Evolutionary conservation across 2,329 filamentous ascomycete species (phyloP).

Genomic region (Acrodontium crateriforme): DNA sequence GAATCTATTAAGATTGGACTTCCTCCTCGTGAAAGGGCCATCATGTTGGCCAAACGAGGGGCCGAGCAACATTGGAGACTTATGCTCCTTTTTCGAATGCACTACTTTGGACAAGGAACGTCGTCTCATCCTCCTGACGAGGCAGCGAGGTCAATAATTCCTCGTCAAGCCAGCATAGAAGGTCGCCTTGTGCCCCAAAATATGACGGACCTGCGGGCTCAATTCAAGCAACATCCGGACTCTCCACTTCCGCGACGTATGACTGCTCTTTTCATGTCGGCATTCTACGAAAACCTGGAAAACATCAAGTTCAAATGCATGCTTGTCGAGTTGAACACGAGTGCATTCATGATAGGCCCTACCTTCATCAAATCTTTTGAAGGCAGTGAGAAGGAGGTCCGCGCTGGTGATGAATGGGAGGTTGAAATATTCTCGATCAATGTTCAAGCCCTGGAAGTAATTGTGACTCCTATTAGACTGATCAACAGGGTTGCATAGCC

Average conservation of each 20-base stretch:
- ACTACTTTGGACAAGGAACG: constrained; percentile 39
- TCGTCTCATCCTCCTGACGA: constrained; percentile 27
- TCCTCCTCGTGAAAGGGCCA: constrained; percentile 31
- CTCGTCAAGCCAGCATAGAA: too few relatives aligned
- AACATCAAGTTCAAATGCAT: constrained; percentile 1
- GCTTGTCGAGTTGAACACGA: constrained; percentile 12
- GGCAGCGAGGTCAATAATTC: too few relatives aligned
- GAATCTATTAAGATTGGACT: constrained; percentile 35
- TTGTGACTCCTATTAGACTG: too few relatives aligned
- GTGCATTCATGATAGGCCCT: constrained; percentile 8
- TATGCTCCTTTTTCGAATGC: constrained; percentile 43
- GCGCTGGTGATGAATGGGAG: too few relatives aligned
- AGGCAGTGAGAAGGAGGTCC: too few relatives aligned
- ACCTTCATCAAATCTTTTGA: too few relatives aligned
- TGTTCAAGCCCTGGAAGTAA: too few relatives aligned
- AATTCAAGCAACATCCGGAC: constrained; percentile 9
- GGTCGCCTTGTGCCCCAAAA: constrained; percentile 13
- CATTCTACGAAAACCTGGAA: not conserved
- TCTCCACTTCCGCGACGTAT: not conserved
- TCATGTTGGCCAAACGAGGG: constrained; percentile 23
- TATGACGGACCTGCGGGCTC: constrained; percentile 29
- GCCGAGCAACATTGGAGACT: constrained; percentile 35
- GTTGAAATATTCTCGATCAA: too few relatives aligned
- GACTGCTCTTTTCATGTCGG: constrained; percentile 2
- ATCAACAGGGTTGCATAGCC: too few relatives aligned